Conservation (phyloP, 1,284 basidiomycete genomes). For the Austroboletus novae-zelandiae region DNA sequence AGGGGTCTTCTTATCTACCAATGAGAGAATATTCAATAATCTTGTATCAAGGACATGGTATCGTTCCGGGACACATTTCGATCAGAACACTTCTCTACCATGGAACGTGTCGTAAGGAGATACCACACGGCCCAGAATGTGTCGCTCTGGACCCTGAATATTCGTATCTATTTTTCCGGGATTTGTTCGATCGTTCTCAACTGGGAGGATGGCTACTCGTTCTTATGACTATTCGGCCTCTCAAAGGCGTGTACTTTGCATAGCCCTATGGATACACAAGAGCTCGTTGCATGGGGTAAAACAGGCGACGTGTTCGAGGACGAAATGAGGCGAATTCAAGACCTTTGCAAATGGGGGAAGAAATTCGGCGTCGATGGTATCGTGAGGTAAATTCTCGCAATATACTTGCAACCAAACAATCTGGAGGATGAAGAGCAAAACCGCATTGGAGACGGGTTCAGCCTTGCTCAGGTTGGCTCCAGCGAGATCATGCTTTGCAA, state of each 20-base stretch:
- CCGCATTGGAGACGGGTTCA: background rate
- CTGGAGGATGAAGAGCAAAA: slow-evolving; percentile 12
- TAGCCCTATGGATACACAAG: slow-evolving; percentile 43
- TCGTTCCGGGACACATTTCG: slow-evolving; percentile 42
- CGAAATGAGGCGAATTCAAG: slow-evolving; percentile 31
- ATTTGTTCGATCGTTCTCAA: background rate
- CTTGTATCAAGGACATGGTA: slow-evolving; percentile 36
- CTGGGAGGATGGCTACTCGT: slow-evolving; percentile 40
- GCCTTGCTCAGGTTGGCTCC: background rate
- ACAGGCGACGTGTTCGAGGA: slow-evolving; percentile 10
- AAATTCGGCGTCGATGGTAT: slow-evolving; percentile 37
- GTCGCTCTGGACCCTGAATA: slow-evolving; percentile 44
- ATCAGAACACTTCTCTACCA: slow-evolving; percentile 45
- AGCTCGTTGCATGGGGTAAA: slow-evolving; percentile 39
- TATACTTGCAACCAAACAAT: background rate
- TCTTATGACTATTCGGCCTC: slow-evolving; percentile 33
- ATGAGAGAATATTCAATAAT: background rate
- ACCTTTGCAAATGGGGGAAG: slow-evolving; percentile 38
- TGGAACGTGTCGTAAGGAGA: slow-evolving; percentile 20
- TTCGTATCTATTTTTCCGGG: slow-evolving; percentile 37
- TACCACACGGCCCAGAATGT: slow-evolving; percentile 40
- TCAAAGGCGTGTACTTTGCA: slow-evolving; percentile 42
- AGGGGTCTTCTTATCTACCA: background rate
- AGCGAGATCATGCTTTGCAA: slow-evolving; percentile 37
- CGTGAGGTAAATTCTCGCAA: background rate